These are phyloP conservation scores for Neckera pumila DNA, from an alignment of 225 moss, liverwort and hornwort genomes.

Conservation along the genomic window DNA sequence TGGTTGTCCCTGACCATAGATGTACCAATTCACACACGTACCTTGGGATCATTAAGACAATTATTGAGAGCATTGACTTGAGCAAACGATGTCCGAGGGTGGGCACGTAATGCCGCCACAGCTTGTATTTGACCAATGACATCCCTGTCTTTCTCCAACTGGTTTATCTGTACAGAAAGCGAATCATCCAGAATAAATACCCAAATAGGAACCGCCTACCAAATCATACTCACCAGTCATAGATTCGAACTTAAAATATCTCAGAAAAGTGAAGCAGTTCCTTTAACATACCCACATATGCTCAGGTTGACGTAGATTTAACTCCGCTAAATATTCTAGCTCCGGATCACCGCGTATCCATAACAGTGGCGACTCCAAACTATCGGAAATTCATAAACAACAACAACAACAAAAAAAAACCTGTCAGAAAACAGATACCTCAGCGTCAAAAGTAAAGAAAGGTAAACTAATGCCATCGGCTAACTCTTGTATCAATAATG, in stretches of 20 bases:
- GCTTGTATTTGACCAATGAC: constrained; percentile 92
- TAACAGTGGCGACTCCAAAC: constrained; percentile 95
- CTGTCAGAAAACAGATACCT: neutral
- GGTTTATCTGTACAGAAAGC: constrained; percentile 58
- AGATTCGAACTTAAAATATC: neutral
- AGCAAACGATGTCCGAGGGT: constrained; percentile 79
- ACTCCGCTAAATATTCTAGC: constrained; percentile 91
- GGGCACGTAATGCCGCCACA: constrained; percentile 72
- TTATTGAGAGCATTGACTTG: constrained; percentile 75
- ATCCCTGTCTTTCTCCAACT: constrained; percentile 98
- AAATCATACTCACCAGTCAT: neutral
- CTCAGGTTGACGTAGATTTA: constrained; percentile 82
- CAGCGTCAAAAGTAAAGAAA: neutral
- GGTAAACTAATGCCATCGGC: neutral
- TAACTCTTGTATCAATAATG: neutral
- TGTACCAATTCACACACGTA: neutral
- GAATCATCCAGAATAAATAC: neutral
- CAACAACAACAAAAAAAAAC: neutral
- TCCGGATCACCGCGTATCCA: constrained; percentile 99
- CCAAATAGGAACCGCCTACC: neutral
- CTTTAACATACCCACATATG: constrained; percentile 92
- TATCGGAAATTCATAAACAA: constrained; percentile 8
- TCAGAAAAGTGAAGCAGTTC: neutral
- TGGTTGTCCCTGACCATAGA: neutral
- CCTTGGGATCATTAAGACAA: constrained; percentile 85